Base-by-base conservation (phyloP, 2,329 filamentous ascomycete species). In the Microdochium trichocladiopsis region DNA sequence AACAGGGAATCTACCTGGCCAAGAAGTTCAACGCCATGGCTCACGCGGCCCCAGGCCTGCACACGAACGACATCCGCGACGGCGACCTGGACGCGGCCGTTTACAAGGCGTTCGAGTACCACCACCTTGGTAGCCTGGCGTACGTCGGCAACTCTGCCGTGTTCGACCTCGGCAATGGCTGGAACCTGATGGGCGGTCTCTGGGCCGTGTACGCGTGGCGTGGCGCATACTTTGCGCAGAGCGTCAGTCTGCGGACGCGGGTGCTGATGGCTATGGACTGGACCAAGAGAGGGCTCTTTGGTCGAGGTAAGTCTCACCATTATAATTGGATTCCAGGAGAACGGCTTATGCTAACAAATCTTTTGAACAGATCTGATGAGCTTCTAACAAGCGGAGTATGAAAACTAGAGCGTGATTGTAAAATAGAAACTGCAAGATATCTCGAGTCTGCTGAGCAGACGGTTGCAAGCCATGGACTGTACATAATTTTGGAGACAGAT, bases 61-160 rank as follows among this genome's bases (percentile, higher is more conserved):
- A 70, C 47, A 79, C 85, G 50, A 97, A 97, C 63, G 83, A 95
- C 50, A 81, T 97, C 43, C 77, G 86, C 53, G 89, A 96, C 61
- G 93, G 92, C 21, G 93, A 97, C 65, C 71, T 97, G 5, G 95
- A 99, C 63, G 89, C 93, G 47, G 88, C 91, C 2, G 84, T 94
- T 12, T 97, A 96, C 76, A 93, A 89, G 69, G 89, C 94, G 0
- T 99, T 99, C 64, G 87, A 95, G 68, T 99, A 99, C 70, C 86
- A 79, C 63, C 93, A 99, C 66, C 79, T 99, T 22, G 94, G 95
- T 22, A 94, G 84, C 59, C 72, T 99, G 61, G 94, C 95, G 5
- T 99, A 99, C 63, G 85, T 99, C 59, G 95, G 95, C 47, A 99
- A 99, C 68, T 92, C 91, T 8, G 94, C 94, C 4, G 86, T 99